Base-by-base conservation (phyloP, 202 grass and related monocot genomes). In the Thinopyrum obtusiflorum region DNA sequence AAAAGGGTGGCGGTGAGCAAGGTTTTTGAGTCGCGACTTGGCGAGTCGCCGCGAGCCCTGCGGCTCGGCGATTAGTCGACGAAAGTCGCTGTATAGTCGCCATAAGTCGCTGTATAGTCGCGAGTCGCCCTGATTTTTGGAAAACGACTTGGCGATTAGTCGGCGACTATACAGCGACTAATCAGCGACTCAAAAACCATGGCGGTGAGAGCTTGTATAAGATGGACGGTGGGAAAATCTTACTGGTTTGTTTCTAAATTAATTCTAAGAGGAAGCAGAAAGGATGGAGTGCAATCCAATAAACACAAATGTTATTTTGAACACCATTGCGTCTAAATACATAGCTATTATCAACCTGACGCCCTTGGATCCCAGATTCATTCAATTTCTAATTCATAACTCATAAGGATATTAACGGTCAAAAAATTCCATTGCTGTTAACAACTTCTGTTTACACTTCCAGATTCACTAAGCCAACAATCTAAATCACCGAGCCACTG, bases 141-240 rank as follows among this genome's bases (percentile, higher is more conserved):
- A n/a, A n/a, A n/a, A n/a, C n/a, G n/a, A n/a, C n/a, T n/a, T n/a
- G n/a, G n/a, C n/a, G n/a, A n/a, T n/a, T 29, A 29, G 28, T 29
- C 28, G 28, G 28, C 28, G 28, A 29, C 28, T 29, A 29, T 29
- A 29, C 28, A 29, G 3, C 28, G 28, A 29, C 28, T 29, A 29
- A 29, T 29, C 28, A 29, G 28, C 28, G 28, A 29, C 28, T 29
- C 28, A 29, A 29, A 29, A 29, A 29, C 28, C 28, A 29, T 29
- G 28, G 28, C n/a, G n/a, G 74, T 32, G 73, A 65, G 26, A 77
- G 76, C 32, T 59, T 73, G 47, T 8, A 79, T 88, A 9, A 82
- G 51, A 57, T 57, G 0, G 18, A 57, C 15, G 3, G 25, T 23
- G 66, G 11, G 49, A 61, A 39, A 80, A 4, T 4, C 24, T 71